Conservation (phyloP, 768 basidiomycete species). For the Candolleomyces aberdarensis region DNA sequence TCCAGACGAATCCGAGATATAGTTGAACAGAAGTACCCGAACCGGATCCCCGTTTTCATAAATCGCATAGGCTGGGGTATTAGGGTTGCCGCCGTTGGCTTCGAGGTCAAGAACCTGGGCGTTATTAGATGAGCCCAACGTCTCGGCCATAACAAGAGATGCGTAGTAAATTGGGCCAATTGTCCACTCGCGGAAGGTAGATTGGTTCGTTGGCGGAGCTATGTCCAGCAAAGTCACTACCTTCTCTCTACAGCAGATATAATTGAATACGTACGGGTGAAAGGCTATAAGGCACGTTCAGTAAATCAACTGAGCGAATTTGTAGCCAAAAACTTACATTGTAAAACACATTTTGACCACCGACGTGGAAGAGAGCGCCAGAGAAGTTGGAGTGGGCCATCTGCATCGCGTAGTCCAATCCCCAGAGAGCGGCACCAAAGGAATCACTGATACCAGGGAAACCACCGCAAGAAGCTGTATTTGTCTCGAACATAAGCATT, state of each 20-base stretch:
- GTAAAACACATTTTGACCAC: constrained; percentile 67
- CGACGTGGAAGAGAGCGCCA: constrained; percentile 54
- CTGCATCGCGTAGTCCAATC: constrained; percentile 58
- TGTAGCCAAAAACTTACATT: constrained; percentile 43
- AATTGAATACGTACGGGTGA: constrained; percentile 45
- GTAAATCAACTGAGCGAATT: constrained; percentile 13
- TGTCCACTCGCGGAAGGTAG: constrained; percentile 64
- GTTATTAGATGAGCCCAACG: constrained; percentile 59
- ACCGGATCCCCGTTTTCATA: constrained; percentile 67
- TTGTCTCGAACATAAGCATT: constrained; percentile 70
- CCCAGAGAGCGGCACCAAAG: constrained; percentile 67
- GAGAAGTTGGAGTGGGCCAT: constrained; percentile 59
- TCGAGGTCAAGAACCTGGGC: constrained; percentile 67
- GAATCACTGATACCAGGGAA: constrained; percentile 60
- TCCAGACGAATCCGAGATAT: constrained; percentile 56
- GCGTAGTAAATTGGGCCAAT: constrained; percentile 75
- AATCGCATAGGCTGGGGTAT: constrained; percentile 68
- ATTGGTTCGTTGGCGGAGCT: constrained; percentile 53
- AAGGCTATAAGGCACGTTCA: constrained; percentile 46
- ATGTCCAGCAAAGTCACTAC: neutral
- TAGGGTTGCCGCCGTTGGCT: constrained; percentile 47
- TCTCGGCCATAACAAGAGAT: constrained; percentile 65
- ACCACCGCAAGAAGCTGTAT: constrained; percentile 67
- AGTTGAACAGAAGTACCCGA: constrained; percentile 72
- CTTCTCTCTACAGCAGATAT: no score